Conservation (phyloP, 176 grass and related monocot genomes). For the Saccharum officinarum region DNA sequence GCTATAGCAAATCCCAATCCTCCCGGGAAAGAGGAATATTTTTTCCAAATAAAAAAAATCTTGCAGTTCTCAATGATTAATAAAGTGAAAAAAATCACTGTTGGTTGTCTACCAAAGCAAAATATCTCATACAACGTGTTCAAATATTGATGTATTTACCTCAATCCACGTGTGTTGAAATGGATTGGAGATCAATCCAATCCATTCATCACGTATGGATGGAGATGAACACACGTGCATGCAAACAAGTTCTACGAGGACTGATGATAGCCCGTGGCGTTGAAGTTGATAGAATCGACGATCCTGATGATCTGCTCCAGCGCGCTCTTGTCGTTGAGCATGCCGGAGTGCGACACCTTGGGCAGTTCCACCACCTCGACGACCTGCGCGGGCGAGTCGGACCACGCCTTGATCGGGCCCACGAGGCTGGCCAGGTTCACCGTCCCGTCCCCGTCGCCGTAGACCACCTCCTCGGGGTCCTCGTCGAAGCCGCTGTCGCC, state of each 20-base stretch:
- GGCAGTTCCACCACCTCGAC: constrained; percentile 70
- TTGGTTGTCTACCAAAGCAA: too few relatives aligned
- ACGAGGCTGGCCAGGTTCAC: constrained; percentile 75
- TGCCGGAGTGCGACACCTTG: constrained; percentile 58
- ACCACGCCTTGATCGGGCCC: constrained; percentile 65
- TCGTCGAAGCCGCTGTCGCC: constrained; percentile 50
- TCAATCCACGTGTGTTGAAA: too few relatives aligned
- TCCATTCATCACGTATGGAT: too few relatives aligned
- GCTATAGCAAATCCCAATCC: too few relatives aligned
- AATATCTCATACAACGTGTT: neutral
- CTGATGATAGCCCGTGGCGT: constrained; percentile 24
- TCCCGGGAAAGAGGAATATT: too few relatives aligned
- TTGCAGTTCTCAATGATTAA: too few relatives aligned
- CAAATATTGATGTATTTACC: too few relatives aligned
- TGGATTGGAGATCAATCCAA: too few relatives aligned
- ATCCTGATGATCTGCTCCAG: constrained; percentile 54
- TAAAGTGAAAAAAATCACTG: too few relatives aligned
- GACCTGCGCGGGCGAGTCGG: constrained; percentile 42
- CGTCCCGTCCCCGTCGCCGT: constrained; percentile 79
- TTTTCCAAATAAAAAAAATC: too few relatives aligned
- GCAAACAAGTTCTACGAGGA: neutral
- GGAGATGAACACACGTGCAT: too few relatives aligned
- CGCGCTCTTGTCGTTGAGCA: constrained; percentile 62
- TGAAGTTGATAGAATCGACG: constrained; percentile 53
- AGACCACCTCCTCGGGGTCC: constrained; percentile 44